Evolutionary conservation across 2,329 filamentous ascomycete species (phyloP).

Genomic region (Polychaeton citri): DNA sequence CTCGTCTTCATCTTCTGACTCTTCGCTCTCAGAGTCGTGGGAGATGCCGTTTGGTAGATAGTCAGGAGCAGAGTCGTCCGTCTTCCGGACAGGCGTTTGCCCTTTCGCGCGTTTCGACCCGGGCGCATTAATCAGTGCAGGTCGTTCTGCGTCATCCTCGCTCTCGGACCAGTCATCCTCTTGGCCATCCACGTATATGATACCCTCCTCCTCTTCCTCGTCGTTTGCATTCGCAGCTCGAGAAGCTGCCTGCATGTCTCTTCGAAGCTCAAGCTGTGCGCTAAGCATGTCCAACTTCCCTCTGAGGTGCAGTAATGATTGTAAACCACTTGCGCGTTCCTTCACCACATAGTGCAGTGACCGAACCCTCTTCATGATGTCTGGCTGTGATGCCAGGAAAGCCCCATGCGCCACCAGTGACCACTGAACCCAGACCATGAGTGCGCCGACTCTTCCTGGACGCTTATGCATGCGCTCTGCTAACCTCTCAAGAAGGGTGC

Average conservation of each 20-base stretch:
- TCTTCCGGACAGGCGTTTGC: conserved; percentile 7
- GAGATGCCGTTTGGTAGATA: conserved; percentile 7
- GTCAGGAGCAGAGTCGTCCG: conserved; percentile 5
- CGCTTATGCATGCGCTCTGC: conserved; percentile 76
- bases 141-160: conserved; percentile 34
- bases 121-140: conserved; percentile 10
- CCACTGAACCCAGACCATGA: conserved; percentile 96
- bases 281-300: conserved; percentile 92
- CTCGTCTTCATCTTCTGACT: conserved; percentile 29
- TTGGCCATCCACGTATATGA: conserved; percentile 81
- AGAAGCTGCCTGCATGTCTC: conserved; percentile 43
- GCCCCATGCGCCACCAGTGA: conserved; percentile 85
- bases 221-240: conserved; percentile 40
- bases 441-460: conserved; percentile 75
- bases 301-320: conserved; percentile 74
- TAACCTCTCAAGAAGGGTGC: conserved; percentile 64
- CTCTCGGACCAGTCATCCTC: conserved; percentile 48
- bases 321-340: conserved; percentile 69
- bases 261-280: conserved; percentile 71
- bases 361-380: conserved; percentile 62
- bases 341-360: conserved; percentile 77
- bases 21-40: conserved; percentile 23
- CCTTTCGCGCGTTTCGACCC: conserved; percentile 1
- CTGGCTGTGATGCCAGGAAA: conserved; percentile 74
- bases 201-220: conserved; percentile 55